Evolutionary conservation across 2,329 filamentous ascomycete species (phyloP), one percentile per base, ranked within the genome.

Genomic region (Colletotrichum truncatum): DNA sequence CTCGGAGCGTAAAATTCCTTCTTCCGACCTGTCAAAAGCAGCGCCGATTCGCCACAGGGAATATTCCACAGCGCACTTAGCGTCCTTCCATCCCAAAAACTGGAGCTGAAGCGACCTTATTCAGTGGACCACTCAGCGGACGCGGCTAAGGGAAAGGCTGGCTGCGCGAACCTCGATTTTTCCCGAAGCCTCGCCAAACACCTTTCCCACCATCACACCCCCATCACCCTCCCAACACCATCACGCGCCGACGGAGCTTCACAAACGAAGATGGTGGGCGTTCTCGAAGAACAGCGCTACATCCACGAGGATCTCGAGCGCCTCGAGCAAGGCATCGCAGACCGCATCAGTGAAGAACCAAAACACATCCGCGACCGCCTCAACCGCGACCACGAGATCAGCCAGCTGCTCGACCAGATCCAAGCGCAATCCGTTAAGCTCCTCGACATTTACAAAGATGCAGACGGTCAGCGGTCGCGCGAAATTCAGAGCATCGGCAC

Each of bases 261-360:
- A n/a, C n/a, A n/a, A n/a, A n/a, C n/a, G n/a, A 48, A 18, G 30
- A 59, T 39, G 55, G 80, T 45, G 6, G 90, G 98, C 94, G 83
- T 97, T 71, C 82, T 98, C 69, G 97, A 99, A 84, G 94, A 98
- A 72, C 92, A 98, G 81, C 89, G 96, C 72, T 94, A 93, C 74
- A 88, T 98, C 72, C 94, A 98, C 73, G 96, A 99, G 87, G 96
- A 99, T 80, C 83, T 99, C 53, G 96, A 99, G 85, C 91, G 96
- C 69, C 87, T 99, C 65, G 96, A 99, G 81, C 93, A 97, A 78
- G 96, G 93, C 57, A 91, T 98, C 73, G 91, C 93, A 58, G 94
- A 98, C 81, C 92, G 94, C 73, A 88, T 97, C 66, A 86, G 89
- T 68, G 93, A 98, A 70, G 94, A 98, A 69, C 94, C 95, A 46